A percentile compares a stretch with the other conserved stretches of the same genome.
Conservation (phyloP, 805 yeast species). For the Ogataea paraovalis region DNA sequence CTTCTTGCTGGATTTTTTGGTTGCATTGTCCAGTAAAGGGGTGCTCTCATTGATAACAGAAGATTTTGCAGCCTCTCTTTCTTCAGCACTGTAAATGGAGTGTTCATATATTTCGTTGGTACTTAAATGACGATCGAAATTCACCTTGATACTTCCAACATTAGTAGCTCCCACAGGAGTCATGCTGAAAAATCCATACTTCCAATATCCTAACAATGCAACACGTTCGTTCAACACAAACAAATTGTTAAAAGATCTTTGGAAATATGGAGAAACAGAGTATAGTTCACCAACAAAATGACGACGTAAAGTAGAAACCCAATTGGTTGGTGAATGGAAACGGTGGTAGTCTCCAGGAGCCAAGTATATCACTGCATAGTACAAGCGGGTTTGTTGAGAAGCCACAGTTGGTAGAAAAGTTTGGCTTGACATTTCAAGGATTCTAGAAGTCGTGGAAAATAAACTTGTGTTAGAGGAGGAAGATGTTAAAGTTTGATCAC, state of each 20-base stretch:
- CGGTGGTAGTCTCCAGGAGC: conserved; percentile 99
- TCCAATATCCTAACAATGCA: conserved; percentile 93
- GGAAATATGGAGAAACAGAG: conserved; percentile 96
- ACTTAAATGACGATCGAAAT: conserved; percentile 84
- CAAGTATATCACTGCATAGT: conserved; percentile 85
- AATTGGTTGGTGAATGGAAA: conserved; percentile 91
- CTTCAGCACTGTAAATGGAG: conserved; percentile 21
- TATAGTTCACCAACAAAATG: conserved; percentile 95
- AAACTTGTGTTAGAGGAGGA: conserved; percentile 4
- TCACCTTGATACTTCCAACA: conserved; percentile 90
- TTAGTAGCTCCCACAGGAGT: conserved; percentile 99
- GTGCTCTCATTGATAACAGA: neutral
- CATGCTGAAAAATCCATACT: conserved; percentile 95
- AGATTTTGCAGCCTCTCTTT: conserved; percentile 11
- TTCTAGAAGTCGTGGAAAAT: conserved; percentile 23
- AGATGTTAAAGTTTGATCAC: conserved; percentile 52
- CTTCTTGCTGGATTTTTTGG: conserved; percentile 19
- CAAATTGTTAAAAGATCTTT: conserved; percentile 76
- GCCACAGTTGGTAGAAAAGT: conserved; percentile 7
- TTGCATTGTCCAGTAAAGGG: neutral
- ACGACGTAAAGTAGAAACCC: conserved; percentile 92
- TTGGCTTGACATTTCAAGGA: conserved; percentile 17
- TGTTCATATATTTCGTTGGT: conserved; percentile 74
- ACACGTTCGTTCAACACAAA: conserved; percentile 94
- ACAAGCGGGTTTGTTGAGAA: conserved; percentile 37